Evolutionary conservation across 2,329 filamentous ascomycete genomes (phyloP).

Genomic region (Neofusicoccum kwambonambiense): DNA sequence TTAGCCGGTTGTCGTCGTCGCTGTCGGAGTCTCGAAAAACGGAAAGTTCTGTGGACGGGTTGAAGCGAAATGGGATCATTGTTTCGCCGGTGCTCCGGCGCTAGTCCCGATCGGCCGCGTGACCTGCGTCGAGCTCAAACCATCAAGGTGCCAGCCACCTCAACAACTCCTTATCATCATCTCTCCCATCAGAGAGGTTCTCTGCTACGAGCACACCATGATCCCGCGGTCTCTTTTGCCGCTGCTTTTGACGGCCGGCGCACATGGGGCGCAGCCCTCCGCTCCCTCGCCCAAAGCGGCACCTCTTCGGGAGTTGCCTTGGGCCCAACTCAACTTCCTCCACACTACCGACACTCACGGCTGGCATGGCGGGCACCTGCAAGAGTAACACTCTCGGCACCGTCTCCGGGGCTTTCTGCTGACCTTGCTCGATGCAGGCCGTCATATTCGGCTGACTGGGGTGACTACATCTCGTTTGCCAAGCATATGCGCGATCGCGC

Average conservation of each 20-base stretch:
- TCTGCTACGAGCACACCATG: neutral
- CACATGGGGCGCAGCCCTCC: constrained; percentile 67
- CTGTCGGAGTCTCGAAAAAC: constrained; percentile 12
- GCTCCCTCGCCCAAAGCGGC: constrained; percentile 75
- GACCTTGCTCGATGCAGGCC: constrained; percentile 51
- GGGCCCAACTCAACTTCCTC: constrained; percentile 93
- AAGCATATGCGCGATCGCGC: constrained; percentile 76
- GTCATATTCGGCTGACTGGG: constrained; percentile 95
- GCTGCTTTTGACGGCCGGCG: neutral
- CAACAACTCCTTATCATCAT: neutral
- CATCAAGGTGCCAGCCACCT: constrained; percentile 3
- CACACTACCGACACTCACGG: constrained; percentile 94
- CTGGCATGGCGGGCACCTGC: constrained; percentile 90
- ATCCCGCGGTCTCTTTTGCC: neutral
- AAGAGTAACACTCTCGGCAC: constrained; percentile 63
- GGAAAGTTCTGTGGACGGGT: constrained; percentile 16
- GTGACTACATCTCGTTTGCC: constrained; percentile 93
- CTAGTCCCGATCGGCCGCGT: neutral
- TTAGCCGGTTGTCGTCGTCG: constrained; percentile 18
- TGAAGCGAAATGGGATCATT: constrained; percentile 10
- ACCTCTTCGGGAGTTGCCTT: constrained; percentile 79
- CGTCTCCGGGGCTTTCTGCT: neutral
- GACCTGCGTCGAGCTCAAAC: constrained; percentile 3
- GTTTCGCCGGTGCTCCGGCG: neutral
- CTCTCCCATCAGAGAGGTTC: neutral